Conservation (phyloP, 345 rosid genomes). For the Combretum micranthum region DNA sequence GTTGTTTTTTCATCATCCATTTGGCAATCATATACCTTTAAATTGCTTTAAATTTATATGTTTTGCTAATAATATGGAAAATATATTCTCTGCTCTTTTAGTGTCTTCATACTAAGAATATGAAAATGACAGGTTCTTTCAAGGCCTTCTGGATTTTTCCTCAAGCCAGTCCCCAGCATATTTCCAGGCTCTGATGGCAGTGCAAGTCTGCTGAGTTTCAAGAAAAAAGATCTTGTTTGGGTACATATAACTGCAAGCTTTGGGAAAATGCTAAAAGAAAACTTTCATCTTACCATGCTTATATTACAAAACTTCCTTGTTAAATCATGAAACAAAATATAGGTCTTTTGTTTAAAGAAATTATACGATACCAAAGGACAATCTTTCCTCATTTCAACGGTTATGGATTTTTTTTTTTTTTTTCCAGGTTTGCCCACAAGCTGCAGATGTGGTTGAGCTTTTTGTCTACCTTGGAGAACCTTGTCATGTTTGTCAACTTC, state of each 20-base stretch:
- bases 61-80: too few relatives aligned
- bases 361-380: background rate
- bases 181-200: conserved; percentile 48
- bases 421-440: conserved; percentile 80
- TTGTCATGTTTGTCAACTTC: conserved; percentile 94
- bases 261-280: background rate
- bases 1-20: too few relatives aligned
- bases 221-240: conserved; percentile 76
- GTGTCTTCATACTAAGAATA: background rate
- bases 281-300: conserved; percentile 3
- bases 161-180: conserved; percentile 75
- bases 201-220: conserved; percentile 69
- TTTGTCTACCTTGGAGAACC: conserved; percentile 88
- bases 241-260: conserved; percentile 27
- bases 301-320: conserved; percentile 4
- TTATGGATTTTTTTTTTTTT: conserved; percentile 8
- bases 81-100: too few relatives aligned
- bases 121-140: conserved; percentile 65
- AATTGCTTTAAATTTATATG: too few relatives aligned
- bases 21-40: too few relatives aligned
- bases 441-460: conserved; percentile 76
- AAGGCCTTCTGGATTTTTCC: conserved; percentile 74
- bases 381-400: background rate
- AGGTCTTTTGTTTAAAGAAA: background rate
- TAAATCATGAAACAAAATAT: background rate